Conservation (phyloP, 345 rosid genomes). For the Carallia pectinifolia region DNA sequence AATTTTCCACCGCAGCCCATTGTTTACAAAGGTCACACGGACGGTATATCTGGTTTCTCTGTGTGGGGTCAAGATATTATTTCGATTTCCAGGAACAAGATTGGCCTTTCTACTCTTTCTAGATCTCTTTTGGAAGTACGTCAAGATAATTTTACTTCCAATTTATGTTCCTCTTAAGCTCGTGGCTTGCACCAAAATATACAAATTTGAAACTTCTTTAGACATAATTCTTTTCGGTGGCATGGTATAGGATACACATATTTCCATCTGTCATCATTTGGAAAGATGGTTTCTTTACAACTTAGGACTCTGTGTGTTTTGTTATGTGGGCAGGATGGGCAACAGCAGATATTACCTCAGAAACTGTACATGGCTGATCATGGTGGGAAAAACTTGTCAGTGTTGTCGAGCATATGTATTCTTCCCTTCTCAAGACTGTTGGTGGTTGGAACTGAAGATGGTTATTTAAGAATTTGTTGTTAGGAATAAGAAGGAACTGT, state of each 20-base stretch:
- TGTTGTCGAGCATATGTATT: constrained; percentile 69
- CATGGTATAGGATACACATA: not conserved
- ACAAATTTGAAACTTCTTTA: not conserved
- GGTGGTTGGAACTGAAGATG: constrained; percentile 86
- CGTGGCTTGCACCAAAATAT: constrained; percentile 5
- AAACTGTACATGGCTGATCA: constrained; percentile 53
- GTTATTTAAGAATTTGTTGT: constrained; percentile 74
- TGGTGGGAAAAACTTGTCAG: constrained; percentile 60
- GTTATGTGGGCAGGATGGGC: constrained; percentile 52
- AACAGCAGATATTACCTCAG: constrained; percentile 60
- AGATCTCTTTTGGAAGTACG: constrained; percentile 61
- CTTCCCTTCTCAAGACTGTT: constrained; percentile 73
- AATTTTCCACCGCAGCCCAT: constrained; percentile 52
- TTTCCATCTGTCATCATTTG: not conserved
- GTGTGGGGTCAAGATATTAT: constrained; percentile 83
- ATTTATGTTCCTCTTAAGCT: not conserved
- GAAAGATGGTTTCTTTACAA: not conserved
- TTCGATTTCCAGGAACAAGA: constrained; percentile 81
- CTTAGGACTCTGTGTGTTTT: not conserved
- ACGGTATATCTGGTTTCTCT: constrained; percentile 78
- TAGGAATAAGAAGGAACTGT: constrained; percentile 15
- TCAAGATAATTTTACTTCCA: constrained; percentile 6
- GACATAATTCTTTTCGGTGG: not conserved
- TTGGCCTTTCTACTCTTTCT: constrained; percentile 71
- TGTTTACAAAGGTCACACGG: constrained; percentile 63